Evolutionary conservation across 2,329 filamentous ascomycete species (phyloP), one percentile per base, ranked within the genome.

Genomic region (Pseudogymnoascus sp.): DNA sequence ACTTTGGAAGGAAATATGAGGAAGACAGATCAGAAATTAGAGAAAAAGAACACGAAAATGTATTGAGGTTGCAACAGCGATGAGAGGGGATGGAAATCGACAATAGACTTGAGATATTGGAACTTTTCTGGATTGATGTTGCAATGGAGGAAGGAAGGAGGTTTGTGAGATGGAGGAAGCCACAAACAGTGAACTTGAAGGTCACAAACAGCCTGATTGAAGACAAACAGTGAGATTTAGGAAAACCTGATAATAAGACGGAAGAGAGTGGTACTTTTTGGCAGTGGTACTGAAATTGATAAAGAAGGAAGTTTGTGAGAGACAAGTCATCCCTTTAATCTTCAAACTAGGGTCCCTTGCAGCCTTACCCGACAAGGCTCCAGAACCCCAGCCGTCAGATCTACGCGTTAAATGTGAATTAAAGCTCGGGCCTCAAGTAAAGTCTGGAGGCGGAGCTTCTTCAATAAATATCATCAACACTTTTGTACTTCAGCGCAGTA

Each of bases 381-480:
- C 26, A 33, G 50, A 33, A n/a, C n/a, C 50, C 50, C 50, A 19
- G 50, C 50, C 50, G 11, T 56, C 50, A 56, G 50, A 56, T 56
- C 50, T n/a, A 26, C 42, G 21, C 42, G 13, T 26, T 11, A 13
- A 13, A 33, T 31, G 16, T 33, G 50, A 56, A 35, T 21, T 21
- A 56, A 56, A 56, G 50, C 50, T 56, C 50, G 50, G 50, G 29
- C 50, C 50, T 33, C 50, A 33, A 21, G 16, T 56, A 56, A 56
- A 56, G 50, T 56, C 50, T 56, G 50, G 50, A 56, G 50, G 47
- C 26, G 26, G 50, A 56, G 50, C 50, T 56, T 56, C 50, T 33
- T n/a, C 50, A 35, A 56, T 56, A 56, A 56, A 33, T 56, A 33
- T 56, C 50, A 35, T 35, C 50, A 5, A 35, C 50, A 19, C 24